Conservation (phyloP, 2,329 filamentous ascomycete genomes). For the Exophiala sideris region DNA sequence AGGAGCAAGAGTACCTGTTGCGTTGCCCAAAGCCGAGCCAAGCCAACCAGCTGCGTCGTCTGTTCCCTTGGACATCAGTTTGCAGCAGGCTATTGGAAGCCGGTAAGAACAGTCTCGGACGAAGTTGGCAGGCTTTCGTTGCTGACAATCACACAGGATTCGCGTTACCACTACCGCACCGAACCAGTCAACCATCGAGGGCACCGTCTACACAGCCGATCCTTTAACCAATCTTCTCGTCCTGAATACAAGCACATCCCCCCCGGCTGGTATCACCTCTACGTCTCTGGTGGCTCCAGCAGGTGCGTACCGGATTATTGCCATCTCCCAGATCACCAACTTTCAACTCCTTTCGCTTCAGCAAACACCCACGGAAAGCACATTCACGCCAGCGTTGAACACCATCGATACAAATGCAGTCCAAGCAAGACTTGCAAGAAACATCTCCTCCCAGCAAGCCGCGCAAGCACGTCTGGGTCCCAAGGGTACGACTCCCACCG, state of each 20-base stretch:
- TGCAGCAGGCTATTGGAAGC: constrained; percentile 59
- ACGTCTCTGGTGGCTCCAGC: constrained; percentile 37
- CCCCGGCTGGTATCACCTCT: constrained; percentile 33
- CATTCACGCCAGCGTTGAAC: constrained; percentile 44
- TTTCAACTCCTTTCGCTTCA: constrained; percentile 53
- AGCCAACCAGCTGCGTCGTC: constrained; percentile 45
- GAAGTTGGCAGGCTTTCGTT: constrained; percentile 41
- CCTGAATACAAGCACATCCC: constrained; percentile 53
- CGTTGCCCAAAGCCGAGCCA: constrained; percentile 47
- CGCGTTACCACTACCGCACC: constrained; percentile 55
- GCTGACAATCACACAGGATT: constrained; percentile 43
- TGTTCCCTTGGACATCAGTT: constrained; percentile 48
- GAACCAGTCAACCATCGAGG: constrained; percentile 53
- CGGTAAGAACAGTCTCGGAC: constrained; percentile 35
- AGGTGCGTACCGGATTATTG: constrained; percentile 60
- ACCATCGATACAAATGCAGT: constrained; percentile 55
- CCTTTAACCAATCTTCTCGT: constrained; percentile 60
- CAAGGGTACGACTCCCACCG: constrained; percentile 59
- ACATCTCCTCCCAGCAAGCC: constrained; percentile 56
- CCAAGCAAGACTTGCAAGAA: constrained; percentile 53
- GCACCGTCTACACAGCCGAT: constrained; percentile 60
- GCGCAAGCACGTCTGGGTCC: constrained; percentile 54
- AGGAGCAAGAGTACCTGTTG: constrained; percentile 49
- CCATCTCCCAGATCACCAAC: constrained; percentile 56
- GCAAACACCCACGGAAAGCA: constrained; percentile 38